Evolutionary conservation across 805 yeast species (phyloP), one percentile per base, ranked within the genome.

Genomic region (Metschnikowia similis): DNA sequence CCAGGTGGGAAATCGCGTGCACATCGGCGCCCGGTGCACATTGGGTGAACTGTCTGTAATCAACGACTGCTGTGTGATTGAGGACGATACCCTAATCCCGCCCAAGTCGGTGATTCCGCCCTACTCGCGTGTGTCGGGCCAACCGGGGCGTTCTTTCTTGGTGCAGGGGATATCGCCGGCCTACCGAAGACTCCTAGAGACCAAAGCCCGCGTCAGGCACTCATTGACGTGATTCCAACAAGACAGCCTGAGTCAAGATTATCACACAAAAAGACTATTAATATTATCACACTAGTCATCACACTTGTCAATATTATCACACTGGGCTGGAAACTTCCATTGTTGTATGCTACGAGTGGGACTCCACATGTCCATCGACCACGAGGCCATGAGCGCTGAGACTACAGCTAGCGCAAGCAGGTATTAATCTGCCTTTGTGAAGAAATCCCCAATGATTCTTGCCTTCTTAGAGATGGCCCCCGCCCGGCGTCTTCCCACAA

Each of bases 51-150:
- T 66, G 26, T 65, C 74, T 8, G 65, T 74, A 1, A 62, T 82
- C 11, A 72, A 79, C 56, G 87, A 81, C 45, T 78, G 84, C 57
- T 78, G 82, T 48, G 52, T 77, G 2, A 66, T 82, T 3, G 69
- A 71, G 21, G 64, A 69, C 45, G 72, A 71, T 11, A 68, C 77
- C 0, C 51, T 55, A 2, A 54, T 82, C 2, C 81, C 82, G 0
- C 64, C 70, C 2, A 67, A 66, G 13, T 62, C 62, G 50, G 72
- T 75, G 26, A 67, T 81, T n/a, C 83, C 85, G 2, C 81, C 84
- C 0, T 81, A 72, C 53, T 70, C 79, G 35, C 63, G 70, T 29
- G 83, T 80, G 2, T 56, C 65, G 11, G 77, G 77, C 0, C 53
- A 50, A 2, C 75, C 76, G 1, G 76, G 76, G 3, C 45, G 41